A percentile compares a stretch with the other conserved stretches of the same genome.
These are phyloP conservation scores for Spongiforma sp. DNA, from an alignment of 1,284 basidiomycete genomes.

Conservation along the genomic window DNA sequence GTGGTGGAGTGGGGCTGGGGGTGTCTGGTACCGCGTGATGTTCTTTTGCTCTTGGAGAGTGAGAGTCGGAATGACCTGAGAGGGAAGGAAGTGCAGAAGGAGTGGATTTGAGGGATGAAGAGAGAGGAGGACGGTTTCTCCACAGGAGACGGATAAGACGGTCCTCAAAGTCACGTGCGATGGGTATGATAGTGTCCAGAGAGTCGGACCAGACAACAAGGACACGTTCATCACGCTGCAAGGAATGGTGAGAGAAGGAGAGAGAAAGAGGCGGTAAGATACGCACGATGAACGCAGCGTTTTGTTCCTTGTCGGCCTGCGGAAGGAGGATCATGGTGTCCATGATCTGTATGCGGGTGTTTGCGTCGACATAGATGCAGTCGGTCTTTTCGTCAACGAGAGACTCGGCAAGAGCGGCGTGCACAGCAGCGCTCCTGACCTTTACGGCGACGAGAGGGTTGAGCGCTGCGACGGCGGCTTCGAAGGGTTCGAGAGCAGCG, in stretches of 20 bases:
- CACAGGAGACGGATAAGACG: constrained; percentile 82
- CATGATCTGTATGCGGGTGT: constrained; percentile 75
- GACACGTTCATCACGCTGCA: constrained; percentile 73
- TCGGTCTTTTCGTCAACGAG: constrained; percentile 49
- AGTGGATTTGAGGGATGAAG: constrained; percentile 21
- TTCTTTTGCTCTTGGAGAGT: constrained; percentile 18
- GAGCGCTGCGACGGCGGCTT: constrained; percentile 71
- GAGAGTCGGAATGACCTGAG: constrained; percentile 32
- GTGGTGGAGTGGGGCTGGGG: constrained; percentile 20
- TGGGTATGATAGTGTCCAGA: constrained; percentile 72
- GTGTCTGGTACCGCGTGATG: constrained; percentile 19
- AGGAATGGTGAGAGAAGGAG: constrained; percentile 3
- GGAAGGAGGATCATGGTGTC: constrained; percentile 73
- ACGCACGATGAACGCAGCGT: constrained; percentile 81
- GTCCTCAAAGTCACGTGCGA: constrained; percentile 78
- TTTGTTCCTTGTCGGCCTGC: constrained; percentile 82
- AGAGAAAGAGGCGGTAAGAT: neutral
- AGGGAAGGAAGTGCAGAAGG: constrained; percentile 31
- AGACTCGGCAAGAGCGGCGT: constrained; percentile 72
- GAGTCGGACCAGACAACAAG: constrained; percentile 82
- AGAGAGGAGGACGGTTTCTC: constrained; percentile 44
- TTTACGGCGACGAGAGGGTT: constrained; percentile 86
- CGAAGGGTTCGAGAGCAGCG: constrained; percentile 68
- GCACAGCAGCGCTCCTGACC: constrained; percentile 77
- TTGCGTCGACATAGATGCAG: constrained; percentile 65